Conservation (phyloP, 345 rosid genomes). For the Eucalyptus erythrocorys region DNA sequence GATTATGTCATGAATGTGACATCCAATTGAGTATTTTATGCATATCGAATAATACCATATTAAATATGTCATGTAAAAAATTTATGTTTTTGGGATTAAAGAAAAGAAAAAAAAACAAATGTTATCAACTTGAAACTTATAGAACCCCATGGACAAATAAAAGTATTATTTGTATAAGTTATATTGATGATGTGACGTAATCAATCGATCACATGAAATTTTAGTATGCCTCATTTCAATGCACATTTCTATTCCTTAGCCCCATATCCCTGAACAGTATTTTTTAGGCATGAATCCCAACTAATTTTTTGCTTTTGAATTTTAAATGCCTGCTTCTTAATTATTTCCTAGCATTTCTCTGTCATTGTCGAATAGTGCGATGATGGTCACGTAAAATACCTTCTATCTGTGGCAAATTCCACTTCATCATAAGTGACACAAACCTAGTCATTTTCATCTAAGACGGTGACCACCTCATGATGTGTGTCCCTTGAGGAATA, state of each 20-base stretch:
- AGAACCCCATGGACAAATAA: neutral
- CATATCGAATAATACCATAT: neutral
- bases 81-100: neutral
- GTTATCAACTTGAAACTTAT: neutral
- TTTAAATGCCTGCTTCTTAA: neutral
- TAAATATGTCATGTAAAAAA: neutral
- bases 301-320: neutral
- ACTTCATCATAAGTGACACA: neutral
- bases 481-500: neutral
- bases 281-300: neutral
- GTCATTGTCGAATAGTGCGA: neutral
- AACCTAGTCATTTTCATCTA: neutral
- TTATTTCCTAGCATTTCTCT: neutral
- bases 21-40: neutral
- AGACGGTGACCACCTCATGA: neutral
- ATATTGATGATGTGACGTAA: rapidly evolving
- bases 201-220: rapidly evolving
- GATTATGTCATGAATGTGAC: neutral
- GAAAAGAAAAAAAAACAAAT: neutral
- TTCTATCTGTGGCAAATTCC: rapidly evolving
- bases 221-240: neutral
- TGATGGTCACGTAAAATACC: neutral
- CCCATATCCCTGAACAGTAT: neutral
- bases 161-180: rapidly evolving
- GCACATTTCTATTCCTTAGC: neutral